Base-by-base conservation (phyloP, 345 rosid species). In the Heritiera littoralis region DNA sequence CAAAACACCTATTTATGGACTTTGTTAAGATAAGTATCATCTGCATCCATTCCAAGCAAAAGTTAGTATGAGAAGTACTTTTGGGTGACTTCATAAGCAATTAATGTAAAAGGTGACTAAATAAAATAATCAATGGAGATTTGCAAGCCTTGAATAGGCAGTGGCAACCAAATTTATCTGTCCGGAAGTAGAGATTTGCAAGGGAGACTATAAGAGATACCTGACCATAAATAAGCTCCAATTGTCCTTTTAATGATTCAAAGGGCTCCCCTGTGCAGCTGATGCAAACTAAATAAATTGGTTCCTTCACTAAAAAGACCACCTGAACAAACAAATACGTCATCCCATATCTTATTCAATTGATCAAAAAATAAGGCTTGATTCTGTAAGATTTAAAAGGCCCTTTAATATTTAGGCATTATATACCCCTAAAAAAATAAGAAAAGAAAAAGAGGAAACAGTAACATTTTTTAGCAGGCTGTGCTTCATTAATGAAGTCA, bases 151-250 rank as follows among this genome's bases (percentile, higher is more conserved):
- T 11, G 14, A 17, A n/a, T n/a, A 32, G 20, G 66, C 66, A 74
- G 15, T 5, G 35, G 32, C 32, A 75, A 55, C 28, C 41, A 3
- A 43, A 69, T 32, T 28, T 9, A 28, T 23, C 13, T 4, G 7
- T 52, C 3, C 3, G 7, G 32, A 48, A 35, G 30, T 45, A 75
- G 70, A 60, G 38, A 23, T 60, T 60, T 60, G 38, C 14, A 59
- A 28, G 55, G 48, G 68, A 14, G 12, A 67, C 74, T 54, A 45
- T 43, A 52, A 20, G 66, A 65, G 74, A 85, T 88, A 95, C 98
- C 98, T 97, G 99, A 84, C 97, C 94, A 81, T 97, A 97, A 35
- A 94, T 81, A 92, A 97, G 98, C 85, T 97, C 98, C 84, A 97
- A 77, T 80, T 97, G 98, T 63, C 91, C 97, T 85, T 82, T 90